Percentiles rank a stretch among this genome's conserved stretches.
phyloP scores from a whole-genome alignment of 2,329 filamentous ascomycete species.

The Neurospora sp. region DNA sequence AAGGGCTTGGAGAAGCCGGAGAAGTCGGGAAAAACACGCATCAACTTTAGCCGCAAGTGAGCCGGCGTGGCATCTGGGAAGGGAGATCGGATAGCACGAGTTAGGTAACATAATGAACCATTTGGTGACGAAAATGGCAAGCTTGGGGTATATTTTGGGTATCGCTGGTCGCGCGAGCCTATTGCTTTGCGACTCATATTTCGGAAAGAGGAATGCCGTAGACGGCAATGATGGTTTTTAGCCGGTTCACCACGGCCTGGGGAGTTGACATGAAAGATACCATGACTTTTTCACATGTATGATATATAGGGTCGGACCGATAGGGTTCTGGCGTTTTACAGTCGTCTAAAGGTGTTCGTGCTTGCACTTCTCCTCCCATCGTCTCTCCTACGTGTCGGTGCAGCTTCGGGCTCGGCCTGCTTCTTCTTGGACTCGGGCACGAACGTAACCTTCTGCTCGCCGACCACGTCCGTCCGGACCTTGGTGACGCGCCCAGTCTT shows the following conservation, averaged over 20 bases:
- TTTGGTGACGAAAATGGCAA: neutral
- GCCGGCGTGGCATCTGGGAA: neutral
- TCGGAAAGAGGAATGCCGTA: neutral
- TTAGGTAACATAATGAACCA: neutral
- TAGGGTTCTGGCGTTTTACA: conserved; percentile 32
- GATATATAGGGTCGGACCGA: conserved; percentile 13
- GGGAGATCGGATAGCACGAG: neutral
- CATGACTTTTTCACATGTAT: conserved; percentile 14
- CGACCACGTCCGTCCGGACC: conserved; percentile 38
- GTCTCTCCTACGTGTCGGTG: conserved; percentile 25
- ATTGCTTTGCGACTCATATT: conserved; percentile 2
- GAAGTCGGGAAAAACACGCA: conserved; percentile 24
- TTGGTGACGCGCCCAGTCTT: conserved; percentile 38
- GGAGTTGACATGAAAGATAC: conserved; percentile 6
- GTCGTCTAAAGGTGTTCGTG: conserved; percentile 61
- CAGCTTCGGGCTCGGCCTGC: conserved; percentile 25
- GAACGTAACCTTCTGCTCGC: conserved; percentile 64
- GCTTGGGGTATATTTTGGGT: neutral
- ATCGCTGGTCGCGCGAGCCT: neutral
- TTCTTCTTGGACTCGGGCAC: conserved; percentile 47
- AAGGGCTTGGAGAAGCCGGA: conserved; percentile 37
- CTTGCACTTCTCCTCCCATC: conserved; percentile 59
- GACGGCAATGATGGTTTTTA: conserved; percentile 1
- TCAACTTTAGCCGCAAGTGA: conserved; percentile 26
- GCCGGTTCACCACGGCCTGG: neutral